A percentile compares a stretch with the other conserved stretches of the same genome.
phyloP scores from a whole-genome alignment of 2,329 filamentous ascomycete genomes.

The Saccharata proteae region DNA sequence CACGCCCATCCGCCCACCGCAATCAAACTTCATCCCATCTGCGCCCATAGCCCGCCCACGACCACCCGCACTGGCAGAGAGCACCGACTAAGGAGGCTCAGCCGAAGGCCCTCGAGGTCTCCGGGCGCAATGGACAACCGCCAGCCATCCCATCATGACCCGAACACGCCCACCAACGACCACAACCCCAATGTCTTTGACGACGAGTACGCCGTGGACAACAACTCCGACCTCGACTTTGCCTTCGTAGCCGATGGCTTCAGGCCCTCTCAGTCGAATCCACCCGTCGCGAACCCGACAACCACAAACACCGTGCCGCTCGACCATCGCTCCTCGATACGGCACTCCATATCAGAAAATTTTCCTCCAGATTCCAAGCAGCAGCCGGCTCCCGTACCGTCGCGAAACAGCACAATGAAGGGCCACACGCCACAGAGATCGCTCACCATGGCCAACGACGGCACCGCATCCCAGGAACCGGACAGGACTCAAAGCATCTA shows the following conservation, averaged over 20 bases:
- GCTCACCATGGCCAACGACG: conserved; percentile 12
- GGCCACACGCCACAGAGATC: conserved; percentile 15
- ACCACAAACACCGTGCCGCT: conserved; percentile 12
- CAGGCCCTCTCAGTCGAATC: conserved; percentile 23
- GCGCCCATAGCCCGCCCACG: conserved; percentile 7
- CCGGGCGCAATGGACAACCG: conserved; percentile 26
- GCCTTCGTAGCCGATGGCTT: conserved; percentile 35
- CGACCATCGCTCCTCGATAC: conserved; percentile 12
- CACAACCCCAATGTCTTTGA: conserved; percentile 34
- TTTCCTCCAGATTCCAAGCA: conserved; percentile 5
- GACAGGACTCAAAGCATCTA: conserved; percentile 16
- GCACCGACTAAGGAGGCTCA: conserved; percentile 9
- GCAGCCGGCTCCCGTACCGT: background rate
- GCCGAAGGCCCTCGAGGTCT: background rate
- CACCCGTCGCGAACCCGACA: conserved; percentile 9
- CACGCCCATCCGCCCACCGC: conserved; percentile 9
- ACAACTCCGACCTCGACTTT: conserved; percentile 26
- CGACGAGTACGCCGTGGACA: conserved; percentile 34
- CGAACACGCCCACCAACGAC: conserved; percentile 16
- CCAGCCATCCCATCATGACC: conserved; percentile 19
- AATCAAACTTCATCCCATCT: conserved; percentile 7
- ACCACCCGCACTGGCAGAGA: conserved; percentile 10
- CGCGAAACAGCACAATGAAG: conserved; percentile 27
- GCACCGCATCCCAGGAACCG: conserved; percentile 9
- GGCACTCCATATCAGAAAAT: conserved; percentile 7